These are phyloP conservation scores for Alternaria incomplexa DNA, from an alignment of 2,329 filamentous ascomycete species.

Conservation along the genomic window DNA sequence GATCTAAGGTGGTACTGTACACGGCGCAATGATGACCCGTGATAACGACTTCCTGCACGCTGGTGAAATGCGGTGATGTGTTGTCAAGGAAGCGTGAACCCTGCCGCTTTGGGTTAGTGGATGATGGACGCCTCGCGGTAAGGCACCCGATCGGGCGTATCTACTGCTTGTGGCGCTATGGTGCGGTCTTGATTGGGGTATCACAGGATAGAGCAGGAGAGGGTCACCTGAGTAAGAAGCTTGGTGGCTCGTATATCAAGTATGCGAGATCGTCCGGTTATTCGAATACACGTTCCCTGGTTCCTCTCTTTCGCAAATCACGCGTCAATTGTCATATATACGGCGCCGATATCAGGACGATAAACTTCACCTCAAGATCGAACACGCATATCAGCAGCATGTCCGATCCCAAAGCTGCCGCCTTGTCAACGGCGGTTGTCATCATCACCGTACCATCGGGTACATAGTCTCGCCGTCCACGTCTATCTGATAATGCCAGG, in stretches of 20 bases:
- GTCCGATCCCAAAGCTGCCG: conserved; percentile 24
- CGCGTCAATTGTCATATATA: too few species aligned
- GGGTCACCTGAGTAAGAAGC: background rate
- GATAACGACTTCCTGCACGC: background rate
- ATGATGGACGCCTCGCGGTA: conserved; percentile 17
- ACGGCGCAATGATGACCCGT: background rate
- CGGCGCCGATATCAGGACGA: background rate
- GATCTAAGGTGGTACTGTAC: background rate
- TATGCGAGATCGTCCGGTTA: background rate
- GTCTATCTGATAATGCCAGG: background rate
- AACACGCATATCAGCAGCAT: background rate
- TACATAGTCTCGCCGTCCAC: background rate
- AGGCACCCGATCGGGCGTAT: conserved; percentile 18
- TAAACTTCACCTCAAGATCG: background rate
- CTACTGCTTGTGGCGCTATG: conserved; percentile 2
- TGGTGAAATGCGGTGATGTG: conserved; percentile 14
- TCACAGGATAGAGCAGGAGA: background rate
- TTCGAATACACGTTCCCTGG: background rate
- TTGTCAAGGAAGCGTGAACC: conserved; percentile 1
- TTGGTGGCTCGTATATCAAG: background rate
- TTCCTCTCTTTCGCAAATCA: background rate
- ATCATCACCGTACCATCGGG: conserved; percentile 22
- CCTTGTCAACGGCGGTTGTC: conserved; percentile 23
- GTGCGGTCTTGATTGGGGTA: conserved; percentile 1
- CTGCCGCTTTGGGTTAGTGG: conserved; percentile 8